A percentile compares a stretch with the other conserved stretches of the same genome.
Evolutionary conservation across 768 basidiomycete genomes (phyloP).

Genomic region (Mycena chlorophos): DNA sequence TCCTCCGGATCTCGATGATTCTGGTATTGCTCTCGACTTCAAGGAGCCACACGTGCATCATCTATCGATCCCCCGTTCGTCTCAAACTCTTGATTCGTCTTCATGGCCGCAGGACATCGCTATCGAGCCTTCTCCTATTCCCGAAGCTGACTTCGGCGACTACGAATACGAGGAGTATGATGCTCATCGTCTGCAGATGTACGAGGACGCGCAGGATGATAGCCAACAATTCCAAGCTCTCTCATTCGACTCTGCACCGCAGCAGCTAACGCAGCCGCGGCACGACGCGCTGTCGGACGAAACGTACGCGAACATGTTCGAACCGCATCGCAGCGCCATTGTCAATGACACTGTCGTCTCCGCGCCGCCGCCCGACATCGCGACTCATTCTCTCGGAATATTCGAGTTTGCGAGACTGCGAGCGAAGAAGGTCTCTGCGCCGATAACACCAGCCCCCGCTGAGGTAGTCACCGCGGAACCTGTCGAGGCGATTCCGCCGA

Average conservation of each 20-base stretch:
- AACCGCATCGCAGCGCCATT: constrained; percentile 14
- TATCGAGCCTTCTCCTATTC: constrained; percentile 4
- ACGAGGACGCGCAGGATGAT: constrained; percentile 14
- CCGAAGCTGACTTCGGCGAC: constrained; percentile 3
- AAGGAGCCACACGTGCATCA: constrained; percentile 1
- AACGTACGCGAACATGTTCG: constrained; percentile 10
- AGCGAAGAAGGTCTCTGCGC: constrained; percentile 32
- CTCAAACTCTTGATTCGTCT: background rate
- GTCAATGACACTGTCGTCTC: constrained; percentile 12
- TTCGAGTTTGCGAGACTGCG: constrained; percentile 43
- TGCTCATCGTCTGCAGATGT: constrained; percentile 20
- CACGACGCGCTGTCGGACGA: constrained; percentile 13
- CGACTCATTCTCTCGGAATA: constrained; percentile 34
- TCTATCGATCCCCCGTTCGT: background rate
- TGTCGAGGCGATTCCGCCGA: constrained; percentile 20
- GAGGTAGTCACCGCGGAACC: background rate
- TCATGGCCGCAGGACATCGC: background rate
- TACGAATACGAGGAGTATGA: constrained; percentile 6
- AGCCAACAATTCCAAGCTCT: constrained; percentile 20
- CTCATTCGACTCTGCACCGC: constrained; percentile 23
- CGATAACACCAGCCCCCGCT: background rate
- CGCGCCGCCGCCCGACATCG: constrained; percentile 22
- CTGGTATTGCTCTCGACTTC: constrained; percentile 24
- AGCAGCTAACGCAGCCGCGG: constrained; percentile 11
- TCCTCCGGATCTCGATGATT: constrained; percentile 19